phyloP scores from a whole-genome alignment of 2,329 filamentous ascomycete genomes.

The Albophoma yamanashiensis region DNA sequence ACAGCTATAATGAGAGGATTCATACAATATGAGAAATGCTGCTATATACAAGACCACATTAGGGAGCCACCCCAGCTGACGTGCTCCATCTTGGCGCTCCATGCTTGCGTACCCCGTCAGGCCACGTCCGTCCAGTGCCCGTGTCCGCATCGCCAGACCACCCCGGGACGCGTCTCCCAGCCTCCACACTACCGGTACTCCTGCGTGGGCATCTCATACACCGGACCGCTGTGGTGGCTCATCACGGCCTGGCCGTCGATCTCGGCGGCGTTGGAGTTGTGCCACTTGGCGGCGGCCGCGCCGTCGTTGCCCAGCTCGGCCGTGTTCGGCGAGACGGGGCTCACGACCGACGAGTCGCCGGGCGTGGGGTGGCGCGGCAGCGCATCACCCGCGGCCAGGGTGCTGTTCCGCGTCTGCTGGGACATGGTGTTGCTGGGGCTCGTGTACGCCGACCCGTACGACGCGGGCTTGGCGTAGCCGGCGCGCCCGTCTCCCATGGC shows the following conservation, averaged over 20 bases:
- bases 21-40: not conserved
- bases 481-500: constrained; percentile 27
- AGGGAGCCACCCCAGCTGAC: not conserved
- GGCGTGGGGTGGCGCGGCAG: constrained; percentile 15
- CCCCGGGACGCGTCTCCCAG: not conserved
- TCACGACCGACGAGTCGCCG: constrained; percentile 8
- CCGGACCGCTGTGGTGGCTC: constrained; percentile 21
- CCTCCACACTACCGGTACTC: constrained; percentile 19
- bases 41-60: not conserved
- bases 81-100: not conserved
- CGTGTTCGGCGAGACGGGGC: constrained; percentile 2
- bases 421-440: constrained; percentile 10
- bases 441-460: constrained; percentile 20
- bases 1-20: not conserved
- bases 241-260: constrained; percentile 25
- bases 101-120: not conserved
- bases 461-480: constrained; percentile 26
- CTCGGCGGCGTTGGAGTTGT: constrained; percentile 24
- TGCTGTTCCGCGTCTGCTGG: constrained; percentile 2
- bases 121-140: not conserved
- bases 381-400: constrained; percentile 7
- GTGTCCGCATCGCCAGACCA: not conserved
- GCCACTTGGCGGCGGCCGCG: constrained; percentile 19
- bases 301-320: constrained; percentile 18
- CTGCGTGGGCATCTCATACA: constrained; percentile 32